These are phyloP conservation scores for Lasiodiplodia sp. DNA, from an alignment of 2,329 filamentous ascomycete species.

Conservation along the genomic window DNA sequence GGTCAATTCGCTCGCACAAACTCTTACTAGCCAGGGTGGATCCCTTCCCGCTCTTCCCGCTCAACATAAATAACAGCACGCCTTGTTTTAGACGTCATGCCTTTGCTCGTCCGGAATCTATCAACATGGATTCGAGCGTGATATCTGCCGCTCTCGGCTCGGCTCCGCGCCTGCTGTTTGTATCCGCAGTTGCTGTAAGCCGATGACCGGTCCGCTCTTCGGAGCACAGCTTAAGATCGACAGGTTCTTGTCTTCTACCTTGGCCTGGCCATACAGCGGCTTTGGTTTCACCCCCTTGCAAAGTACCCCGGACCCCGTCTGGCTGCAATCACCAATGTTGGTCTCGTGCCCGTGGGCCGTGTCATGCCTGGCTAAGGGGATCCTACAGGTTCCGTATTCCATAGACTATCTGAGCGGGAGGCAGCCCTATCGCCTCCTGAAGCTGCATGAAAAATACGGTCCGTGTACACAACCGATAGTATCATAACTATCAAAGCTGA, in stretches of 20 bases:
- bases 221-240: not conserved
- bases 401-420: not conserved
- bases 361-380: not conserved
- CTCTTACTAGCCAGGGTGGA: not conserved
- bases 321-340: conserved; percentile 1
- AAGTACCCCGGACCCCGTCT: not conserved
- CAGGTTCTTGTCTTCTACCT: not conserved
- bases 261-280: not conserved
- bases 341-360: not conserved
- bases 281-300: not conserved
- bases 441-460: conserved; percentile 2
- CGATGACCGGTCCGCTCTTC: not conserved
- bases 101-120: not conserved
- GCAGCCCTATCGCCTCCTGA: not conserved
- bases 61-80: not conserved
- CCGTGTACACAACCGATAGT: too few relatives aligned
- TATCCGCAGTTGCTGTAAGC: not conserved
- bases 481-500: not conserved
- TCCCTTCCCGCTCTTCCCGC: not conserved
- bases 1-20: not conserved
- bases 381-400: not conserved
- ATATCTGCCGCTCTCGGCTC: not conserved
- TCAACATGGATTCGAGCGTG: not conserved
- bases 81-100: not conserved
- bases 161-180: not conserved